A percentile compares a stretch with the other conserved stretches of the same genome.
Conservation (phyloP, 306 rosid species). For the Morella rubra region DNA sequence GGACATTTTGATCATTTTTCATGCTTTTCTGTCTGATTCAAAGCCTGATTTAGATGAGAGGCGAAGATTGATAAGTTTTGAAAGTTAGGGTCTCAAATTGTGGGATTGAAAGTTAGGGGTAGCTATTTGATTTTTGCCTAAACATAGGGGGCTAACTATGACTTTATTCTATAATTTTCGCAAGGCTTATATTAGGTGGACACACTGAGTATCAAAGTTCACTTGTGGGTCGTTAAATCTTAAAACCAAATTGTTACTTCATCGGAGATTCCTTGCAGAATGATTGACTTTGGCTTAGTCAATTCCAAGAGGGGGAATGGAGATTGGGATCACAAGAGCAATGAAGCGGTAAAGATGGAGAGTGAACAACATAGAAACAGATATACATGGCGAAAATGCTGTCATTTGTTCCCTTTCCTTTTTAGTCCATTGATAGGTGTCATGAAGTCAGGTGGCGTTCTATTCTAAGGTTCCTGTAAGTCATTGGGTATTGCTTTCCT, state of each 20-base stretch:
- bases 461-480: neutral
- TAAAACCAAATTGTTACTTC: slow-evolving; percentile 24
- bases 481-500: neutral
- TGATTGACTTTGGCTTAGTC: slow-evolving; percentile 52
- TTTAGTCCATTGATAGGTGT: neutral
- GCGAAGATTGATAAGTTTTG: too few species aligned
- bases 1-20: too few species aligned
- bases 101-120: too few species aligned
- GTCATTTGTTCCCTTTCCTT: slow-evolving; percentile 8
- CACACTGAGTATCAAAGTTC: slow-evolving; percentile 19
- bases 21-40: too few species aligned
- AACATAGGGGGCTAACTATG: too few species aligned
- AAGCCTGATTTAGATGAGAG: too few species aligned
- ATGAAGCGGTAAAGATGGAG: slow-evolving; percentile 72
- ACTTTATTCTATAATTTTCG: too few species aligned
- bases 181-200: neutral
- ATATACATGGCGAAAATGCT: slow-evolving; percentile 45
- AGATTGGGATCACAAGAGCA: slow-evolving; percentile 58
- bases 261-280: slow-evolving; percentile 70
- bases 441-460: neutral
- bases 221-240: slow-evolving; percentile 19
- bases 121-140: too few species aligned
- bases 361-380: slow-evolving; percentile 2
- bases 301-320: slow-evolving; percentile 62
- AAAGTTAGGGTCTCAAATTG: too few species aligned